Evolutionary conservation across 108 stramenopile species (phyloP), one percentile per base, ranked within the genome.

Genomic region (Aurantiochytrium sp.): DNA sequence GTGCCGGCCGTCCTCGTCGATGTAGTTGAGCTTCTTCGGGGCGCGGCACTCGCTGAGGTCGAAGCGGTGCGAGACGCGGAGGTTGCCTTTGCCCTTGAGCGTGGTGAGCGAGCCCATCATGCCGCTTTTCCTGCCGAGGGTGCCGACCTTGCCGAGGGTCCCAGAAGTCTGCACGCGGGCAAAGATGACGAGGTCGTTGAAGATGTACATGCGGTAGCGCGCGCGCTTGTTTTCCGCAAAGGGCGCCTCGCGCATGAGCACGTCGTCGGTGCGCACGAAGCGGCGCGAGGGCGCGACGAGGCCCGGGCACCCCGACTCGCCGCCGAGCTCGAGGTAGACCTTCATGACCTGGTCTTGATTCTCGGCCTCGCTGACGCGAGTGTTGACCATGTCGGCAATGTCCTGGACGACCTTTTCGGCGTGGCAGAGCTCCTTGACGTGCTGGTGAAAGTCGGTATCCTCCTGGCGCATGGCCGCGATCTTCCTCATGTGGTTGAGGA

Each of bases 281-380:
- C 73, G 73, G 27, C 73, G 73, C 73, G 73, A 81, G 6, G 73
- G 73, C 34, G 73, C 32, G 42, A 81, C 36, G 2, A 81, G 45
- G n/a, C 73, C 73, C 12, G 73, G 45, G 73, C 73, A 81, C 21
- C 73, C 73, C 12, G 36, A 6, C 32, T 81, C 73, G 1, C 42
- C 73, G 2, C 73, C 73, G 45, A 81, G 73, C 45, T 81, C 73
- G 6, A 48, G 36, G 73, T 81, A 81, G 42, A 48, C 73, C 17
- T 48, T 41, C 73, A 81, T 81, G 73, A 81, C 73, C 12, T 81
- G 73, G 73, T 81, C 73, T 81, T 81, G 73, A 24, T 81, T 81
- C 39, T 81, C 73, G 12, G 73, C 73, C 2, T 81, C 73, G 45
- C 73, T 81, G 42, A 81, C 73, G 6, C 30, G 21, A 15, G 45